These are phyloP conservation scores for Penicillium steckii DNA, from an alignment of 495 filamentous ascomycete genomes.

Conservation along the genomic window DNA sequence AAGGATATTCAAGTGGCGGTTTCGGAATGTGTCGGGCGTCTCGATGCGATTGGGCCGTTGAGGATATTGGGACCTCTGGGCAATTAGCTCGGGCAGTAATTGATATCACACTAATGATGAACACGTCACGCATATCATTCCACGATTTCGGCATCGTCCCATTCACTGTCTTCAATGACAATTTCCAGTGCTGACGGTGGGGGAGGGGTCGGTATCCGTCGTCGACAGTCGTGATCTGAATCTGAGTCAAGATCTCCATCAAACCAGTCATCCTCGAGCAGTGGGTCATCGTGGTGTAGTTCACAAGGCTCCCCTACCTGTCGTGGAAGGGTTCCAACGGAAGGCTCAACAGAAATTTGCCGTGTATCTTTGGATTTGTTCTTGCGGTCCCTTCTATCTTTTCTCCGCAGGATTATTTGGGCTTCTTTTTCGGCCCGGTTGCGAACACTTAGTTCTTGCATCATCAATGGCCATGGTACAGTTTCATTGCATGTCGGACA, in stretches of 20 bases:
- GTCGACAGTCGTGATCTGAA: slow-evolving; percentile 18
- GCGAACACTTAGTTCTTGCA: slow-evolving; percentile 76
- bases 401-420: slow-evolving; percentile 61
- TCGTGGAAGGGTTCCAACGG: background rate
- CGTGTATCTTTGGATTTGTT: slow-evolving; percentile 2
- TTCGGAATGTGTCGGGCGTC: slow-evolving; percentile 40
- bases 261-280: slow-evolving; percentile 37
- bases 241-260: slow-evolving; percentile 38
- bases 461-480: slow-evolving; percentile 72
- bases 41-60: slow-evolving; percentile 38
- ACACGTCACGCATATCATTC: slow-evolving; percentile 35
- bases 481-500: slow-evolving; percentile 70
- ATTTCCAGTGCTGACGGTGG: slow-evolving; percentile 29
- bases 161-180: slow-evolving; percentile 65
- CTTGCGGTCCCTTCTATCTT: slow-evolving; percentile 24
- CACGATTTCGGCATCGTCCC: slow-evolving; percentile 48
- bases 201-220: slow-evolving; percentile 11
- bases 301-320: slow-evolving; percentile 9
- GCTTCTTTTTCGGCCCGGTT: slow-evolving; percentile 64
- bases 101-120: background rate
- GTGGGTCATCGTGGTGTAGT: slow-evolving; percentile 29
- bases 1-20: slow-evolving; percentile 58
- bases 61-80: slow-evolving; percentile 42
- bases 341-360: slow-evolving; percentile 7
- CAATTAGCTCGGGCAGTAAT: slow-evolving; percentile 8